phyloP scores from a whole-genome alignment of 2,329 filamentous ascomycete species.

The Massarina eburnea region DNA sequence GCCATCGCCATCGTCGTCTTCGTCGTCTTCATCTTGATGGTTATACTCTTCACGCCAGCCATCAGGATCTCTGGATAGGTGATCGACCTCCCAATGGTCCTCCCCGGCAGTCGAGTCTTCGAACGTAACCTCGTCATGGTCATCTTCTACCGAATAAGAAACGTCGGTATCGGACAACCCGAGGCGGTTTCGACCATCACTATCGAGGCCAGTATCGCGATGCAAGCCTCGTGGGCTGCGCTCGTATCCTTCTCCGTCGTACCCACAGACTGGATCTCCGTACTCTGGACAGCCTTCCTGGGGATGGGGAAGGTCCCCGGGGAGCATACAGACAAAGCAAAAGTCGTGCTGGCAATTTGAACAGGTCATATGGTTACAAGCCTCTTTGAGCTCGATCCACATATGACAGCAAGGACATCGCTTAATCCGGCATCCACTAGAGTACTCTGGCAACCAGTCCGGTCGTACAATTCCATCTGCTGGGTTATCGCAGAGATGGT shows the following conservation, averaged over 20 bases:
- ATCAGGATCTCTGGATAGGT: no score
- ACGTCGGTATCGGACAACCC: no score
- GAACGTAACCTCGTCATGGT: no score
- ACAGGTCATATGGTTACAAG: neutral
- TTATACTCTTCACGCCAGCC: no score
- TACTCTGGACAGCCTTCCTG: neutral
- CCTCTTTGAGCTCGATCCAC: neutral
- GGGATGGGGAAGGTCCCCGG: neutral
- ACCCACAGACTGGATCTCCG: neutral
- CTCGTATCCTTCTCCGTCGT: neutral
- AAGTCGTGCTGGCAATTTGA: neutral
- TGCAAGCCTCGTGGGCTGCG: neutral
- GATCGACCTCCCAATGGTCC: no score
- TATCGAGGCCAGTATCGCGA: neutral
- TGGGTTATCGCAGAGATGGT: neutral
- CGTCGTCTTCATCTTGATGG: no score
- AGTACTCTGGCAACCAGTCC: neutral
- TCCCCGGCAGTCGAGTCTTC: no score
- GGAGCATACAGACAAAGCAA: neutral
- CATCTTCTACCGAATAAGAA: no score
- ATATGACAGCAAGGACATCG: neutral
- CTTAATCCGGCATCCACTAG: neutral
- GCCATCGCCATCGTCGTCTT: no score
- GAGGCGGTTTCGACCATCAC: no score
- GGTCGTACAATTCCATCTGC: neutral